These are phyloP conservation scores for Candida tetrigidarum DNA, from an alignment of 1,139 yeast genomes.

Conservation along the genomic window DNA sequence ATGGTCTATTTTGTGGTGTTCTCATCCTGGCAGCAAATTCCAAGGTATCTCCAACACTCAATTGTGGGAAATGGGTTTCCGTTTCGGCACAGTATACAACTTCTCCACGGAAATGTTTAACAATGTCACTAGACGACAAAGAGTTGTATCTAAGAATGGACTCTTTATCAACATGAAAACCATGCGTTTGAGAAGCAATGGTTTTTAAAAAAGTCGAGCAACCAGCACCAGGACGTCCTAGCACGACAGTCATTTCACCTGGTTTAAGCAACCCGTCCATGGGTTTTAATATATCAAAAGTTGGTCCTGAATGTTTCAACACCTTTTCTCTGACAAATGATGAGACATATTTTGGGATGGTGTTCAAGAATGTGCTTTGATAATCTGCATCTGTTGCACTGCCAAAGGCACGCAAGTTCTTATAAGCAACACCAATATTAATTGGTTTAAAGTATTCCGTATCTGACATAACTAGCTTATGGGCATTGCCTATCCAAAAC, in stretches of 20 bases:
- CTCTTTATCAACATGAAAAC: constrained; percentile 34
- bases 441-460: constrained; percentile 59
- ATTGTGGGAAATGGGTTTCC: constrained; percentile 57
- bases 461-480: constrained; percentile 37
- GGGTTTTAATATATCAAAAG: constrained; percentile 36
- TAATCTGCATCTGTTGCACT: constrained; percentile 77
- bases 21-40: constrained; percentile 46
- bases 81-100: constrained; percentile 56
- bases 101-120: constrained; percentile 49
- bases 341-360: constrained; percentile 28
- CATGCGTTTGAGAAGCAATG: constrained; percentile 39
- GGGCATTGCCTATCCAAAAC: constrained; percentile 27
- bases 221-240: constrained; percentile 44
- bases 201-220: constrained; percentile 40
- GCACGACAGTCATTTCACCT: constrained; percentile 40
- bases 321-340: constrained; percentile 7
- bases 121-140: constrained; percentile 50
- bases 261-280: constrained; percentile 40
- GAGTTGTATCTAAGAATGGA: constrained; percentile 50
- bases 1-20: constrained; percentile 44
- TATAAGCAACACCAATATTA: constrained; percentile 69
- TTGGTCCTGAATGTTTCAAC: constrained; percentile 9
- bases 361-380: constrained; percentile 69
- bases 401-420: constrained; percentile 72
- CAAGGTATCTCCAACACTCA: constrained; percentile 55